These are phyloP conservation scores for Eremochloa ophiuroides DNA, from an alignment of 176 grass and related monocot genomes.

Conservation along the genomic window DNA sequence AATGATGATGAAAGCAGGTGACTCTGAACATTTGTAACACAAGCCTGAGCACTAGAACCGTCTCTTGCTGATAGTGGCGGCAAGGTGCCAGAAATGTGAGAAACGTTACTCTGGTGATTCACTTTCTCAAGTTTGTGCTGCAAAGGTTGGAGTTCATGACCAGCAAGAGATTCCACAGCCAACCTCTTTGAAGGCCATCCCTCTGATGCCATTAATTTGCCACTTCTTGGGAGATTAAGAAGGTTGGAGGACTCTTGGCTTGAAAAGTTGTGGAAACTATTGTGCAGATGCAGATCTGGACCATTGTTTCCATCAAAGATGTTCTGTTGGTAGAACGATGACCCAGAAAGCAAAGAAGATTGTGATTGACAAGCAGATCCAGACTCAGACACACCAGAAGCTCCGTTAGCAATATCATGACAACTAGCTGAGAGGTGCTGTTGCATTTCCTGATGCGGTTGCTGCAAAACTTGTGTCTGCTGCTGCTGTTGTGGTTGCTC, in stretches of 20 bases:
- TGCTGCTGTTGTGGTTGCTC: conserved; percentile 15
- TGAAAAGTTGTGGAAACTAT: conserved; percentile 60
- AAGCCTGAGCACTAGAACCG: conserved; percentile 51
- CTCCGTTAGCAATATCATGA: conserved; percentile 49
- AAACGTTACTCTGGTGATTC: conserved; percentile 30
- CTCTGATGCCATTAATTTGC: conserved; percentile 48
- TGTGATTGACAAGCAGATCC: conserved; percentile 39
- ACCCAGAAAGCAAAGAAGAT: conserved; percentile 34
- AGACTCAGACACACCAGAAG: conserved; percentile 49
- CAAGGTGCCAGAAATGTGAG: conserved; percentile 47
- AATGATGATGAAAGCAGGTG: conserved; percentile 58
- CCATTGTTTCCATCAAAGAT: conserved; percentile 48
- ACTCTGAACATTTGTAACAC: conserved; percentile 51
- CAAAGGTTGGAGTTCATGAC: conserved; percentile 38
- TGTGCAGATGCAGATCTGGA: conserved; percentile 50
- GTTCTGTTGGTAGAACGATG: conserved; percentile 49
- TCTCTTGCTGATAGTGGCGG: conserved; percentile 45
- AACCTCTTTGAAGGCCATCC: conserved; percentile 82
- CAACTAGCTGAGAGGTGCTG: conserved; percentile 43
- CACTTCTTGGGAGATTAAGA: conserved; percentile 49
- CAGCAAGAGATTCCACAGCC: conserved; percentile 52
- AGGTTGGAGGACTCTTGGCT: conserved; percentile 59
- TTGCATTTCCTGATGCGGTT: conserved; percentile 44
- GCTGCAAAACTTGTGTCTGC: conserved; percentile 30
- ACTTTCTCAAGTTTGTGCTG: conserved; percentile 43